Conservation (phyloP, 2,329 filamentous ascomycete species). For the Passalora sequoiae region DNA sequence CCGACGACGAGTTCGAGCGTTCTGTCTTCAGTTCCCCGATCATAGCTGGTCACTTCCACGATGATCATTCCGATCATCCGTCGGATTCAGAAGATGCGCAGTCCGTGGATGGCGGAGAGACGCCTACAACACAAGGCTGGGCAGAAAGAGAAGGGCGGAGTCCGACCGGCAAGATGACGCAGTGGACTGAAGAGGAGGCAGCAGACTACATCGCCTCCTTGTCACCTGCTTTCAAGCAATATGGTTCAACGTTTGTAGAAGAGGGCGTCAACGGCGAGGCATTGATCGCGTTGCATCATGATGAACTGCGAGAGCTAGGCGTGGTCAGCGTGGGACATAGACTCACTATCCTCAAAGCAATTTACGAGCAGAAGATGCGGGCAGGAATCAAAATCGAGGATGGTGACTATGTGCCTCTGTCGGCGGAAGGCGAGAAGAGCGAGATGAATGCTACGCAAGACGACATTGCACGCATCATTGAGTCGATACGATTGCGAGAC, state of each 20-base stretch:
- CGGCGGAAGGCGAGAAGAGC: conserved; percentile 80
- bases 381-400: conserved; percentile 87
- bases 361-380: conserved; percentile 93
- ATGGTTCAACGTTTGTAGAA: conserved; percentile 52
- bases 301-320: conserved; percentile 92
- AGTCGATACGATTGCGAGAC: conserved; percentile 82
- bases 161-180: conserved; percentile 69
- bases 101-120: conserved; percentile 55
- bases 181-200: conserved; percentile 82
- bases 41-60: conserved; percentile 56
- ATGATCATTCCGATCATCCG: conserved; percentile 58
- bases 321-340: conserved; percentile 89
- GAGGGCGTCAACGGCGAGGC: conserved; percentile 93
- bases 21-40: conserved; percentile 62
- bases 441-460: conserved; percentile 86
- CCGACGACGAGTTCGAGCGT: conserved; percentile 78
- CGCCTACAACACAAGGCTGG: conserved; percentile 59
- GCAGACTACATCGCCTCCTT: conserved; percentile 70
- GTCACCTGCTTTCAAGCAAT: conserved; percentile 30
- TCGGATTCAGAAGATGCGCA: conserved; percentile 44
- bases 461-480: conserved; percentile 85
- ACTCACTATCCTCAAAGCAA: conserved; percentile 87
- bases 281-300: conserved; percentile 79
- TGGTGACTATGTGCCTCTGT: conserved; percentile 88
- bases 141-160: conserved; percentile 40